A percentile compares a stretch with the other conserved stretches of the same genome.
Evolutionary conservation across 495 filamentous ascomycete genomes (phyloP).

Genomic region (Astrocystis sublimbata): DNA sequence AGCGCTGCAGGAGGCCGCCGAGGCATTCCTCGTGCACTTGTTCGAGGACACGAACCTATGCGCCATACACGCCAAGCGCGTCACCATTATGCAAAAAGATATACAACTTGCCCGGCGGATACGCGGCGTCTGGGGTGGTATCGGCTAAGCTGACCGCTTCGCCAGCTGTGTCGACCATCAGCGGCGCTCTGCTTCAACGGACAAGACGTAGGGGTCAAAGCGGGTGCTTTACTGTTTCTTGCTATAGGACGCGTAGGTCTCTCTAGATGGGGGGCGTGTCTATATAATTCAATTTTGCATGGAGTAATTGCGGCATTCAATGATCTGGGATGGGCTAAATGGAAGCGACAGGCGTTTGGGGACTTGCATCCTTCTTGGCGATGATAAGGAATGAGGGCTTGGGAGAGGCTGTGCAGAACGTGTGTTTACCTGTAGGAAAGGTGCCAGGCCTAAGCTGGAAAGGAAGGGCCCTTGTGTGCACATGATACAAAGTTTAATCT

Average conservation of each 20-base stretch:
- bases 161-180: not conserved
- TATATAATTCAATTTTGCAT: not conserved
- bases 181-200: too few species aligned
- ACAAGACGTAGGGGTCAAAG: too few species aligned
- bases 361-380: not conserved
- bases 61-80: slow-evolving; percentile 92
- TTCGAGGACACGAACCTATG: slow-evolving; percentile 97
- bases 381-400: not conserved
- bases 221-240: too few species aligned
- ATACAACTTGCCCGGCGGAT: slow-evolving; percentile 88
- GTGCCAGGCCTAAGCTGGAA: too few species aligned
- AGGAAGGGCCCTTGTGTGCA: too few species aligned
- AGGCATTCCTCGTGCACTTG: slow-evolving; percentile 89
- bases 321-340: not conserved
- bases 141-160: slow-evolving; percentile 29
- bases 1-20: slow-evolving; percentile 87
- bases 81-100: slow-evolving; percentile 98
- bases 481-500: too few species aligned
- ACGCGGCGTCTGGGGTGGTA: slow-evolving; percentile 61
- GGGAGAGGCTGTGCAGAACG: slow-evolving; percentile 5
- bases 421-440: slow-evolving; percentile 18
- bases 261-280: not conserved
- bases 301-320: not conserved
- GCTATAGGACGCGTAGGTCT: too few species aligned
- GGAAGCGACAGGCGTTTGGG: slow-evolving; percentile 9